A percentile compares a stretch with the other conserved stretches of the same genome.
Conservation (phyloP, 108 stramenopile species). For the Skeletonema tropicum region DNA sequence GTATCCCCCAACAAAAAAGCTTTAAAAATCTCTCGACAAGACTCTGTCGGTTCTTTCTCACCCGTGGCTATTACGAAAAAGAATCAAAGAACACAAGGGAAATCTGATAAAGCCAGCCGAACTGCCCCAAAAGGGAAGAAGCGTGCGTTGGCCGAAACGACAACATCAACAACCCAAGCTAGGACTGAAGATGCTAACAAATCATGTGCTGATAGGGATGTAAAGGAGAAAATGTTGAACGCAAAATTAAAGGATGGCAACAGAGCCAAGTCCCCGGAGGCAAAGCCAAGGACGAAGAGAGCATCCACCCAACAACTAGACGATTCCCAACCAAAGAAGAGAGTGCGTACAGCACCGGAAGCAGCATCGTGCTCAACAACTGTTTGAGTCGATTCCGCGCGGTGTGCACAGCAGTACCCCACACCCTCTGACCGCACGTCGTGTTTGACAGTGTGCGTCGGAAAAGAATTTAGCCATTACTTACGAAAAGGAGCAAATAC, state of each 20-base stretch:
- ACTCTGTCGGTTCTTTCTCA: neutral
- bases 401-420: no score
- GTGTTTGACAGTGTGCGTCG: no score
- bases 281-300: constrained; percentile 26
- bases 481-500: neutral
- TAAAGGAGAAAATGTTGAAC: constrained; percentile 36
- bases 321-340: constrained; percentile 11
- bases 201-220: constrained; percentile 7
- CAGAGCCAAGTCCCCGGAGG: constrained; percentile 30
- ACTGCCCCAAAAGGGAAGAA: constrained; percentile 14
- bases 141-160: constrained; percentile 29
- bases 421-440: no score
- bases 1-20: constrained; percentile 14
- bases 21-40: neutral
- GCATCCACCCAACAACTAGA: constrained; percentile 24
- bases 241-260: constrained; percentile 44
- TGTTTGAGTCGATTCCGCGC: neutral
- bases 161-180: constrained; percentile 1
- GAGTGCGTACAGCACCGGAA: neutral
- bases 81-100: neutral
- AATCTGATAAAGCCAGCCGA: neutral
- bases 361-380: neutral
- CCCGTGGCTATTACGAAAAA: constrained; percentile 13
- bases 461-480: neutral
- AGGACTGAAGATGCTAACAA: constrained; percentile 4